Percentiles rank a stretch among this genome's conserved stretches.
phyloP scores from a whole-genome alignment of 139 green algal species.

The Tetraselmis chui region DNA sequence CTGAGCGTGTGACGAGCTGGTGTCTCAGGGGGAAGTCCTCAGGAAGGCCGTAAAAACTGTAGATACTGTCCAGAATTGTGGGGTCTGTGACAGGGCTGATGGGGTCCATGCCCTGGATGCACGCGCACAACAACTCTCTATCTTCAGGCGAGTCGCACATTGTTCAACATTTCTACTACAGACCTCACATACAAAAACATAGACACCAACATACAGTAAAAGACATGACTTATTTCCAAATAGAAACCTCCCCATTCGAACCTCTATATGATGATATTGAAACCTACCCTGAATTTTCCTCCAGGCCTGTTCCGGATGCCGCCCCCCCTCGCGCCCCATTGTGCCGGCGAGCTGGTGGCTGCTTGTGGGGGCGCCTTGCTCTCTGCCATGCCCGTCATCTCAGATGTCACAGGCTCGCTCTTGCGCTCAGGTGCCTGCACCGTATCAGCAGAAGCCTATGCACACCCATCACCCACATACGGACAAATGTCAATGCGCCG shows the following conservation, averaged over 20 bases:
- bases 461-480: too few species aligned
- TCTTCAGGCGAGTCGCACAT: too few species aligned
- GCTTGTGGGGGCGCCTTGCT: neutral
- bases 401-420: neutral
- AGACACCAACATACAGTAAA: too few species aligned
- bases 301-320: neutral
- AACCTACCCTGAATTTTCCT: neutral
- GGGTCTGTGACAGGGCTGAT: constrained; percentile 43
- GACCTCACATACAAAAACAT: too few species aligned
- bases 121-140: too few species aligned
- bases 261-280: too few species aligned
- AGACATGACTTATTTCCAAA: too few species aligned
- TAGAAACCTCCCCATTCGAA: too few species aligned
- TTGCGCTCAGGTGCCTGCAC: neutral
- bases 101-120: constrained; percentile 51
- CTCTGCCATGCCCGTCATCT: neutral
- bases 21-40: constrained; percentile 42
- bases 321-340: neutral
- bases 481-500: too few species aligned
- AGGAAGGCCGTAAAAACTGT: constrained; percentile 66
- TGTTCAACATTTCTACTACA: too few species aligned
- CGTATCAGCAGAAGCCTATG: neutral
- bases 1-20: constrained; percentile 53
- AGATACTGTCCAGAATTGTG: constrained; percentile 31
- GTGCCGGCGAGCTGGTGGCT: neutral